phyloP scores from a whole-genome alignment of 352 stramenopile species.

The Phytophthora pistaciae region DNA sequence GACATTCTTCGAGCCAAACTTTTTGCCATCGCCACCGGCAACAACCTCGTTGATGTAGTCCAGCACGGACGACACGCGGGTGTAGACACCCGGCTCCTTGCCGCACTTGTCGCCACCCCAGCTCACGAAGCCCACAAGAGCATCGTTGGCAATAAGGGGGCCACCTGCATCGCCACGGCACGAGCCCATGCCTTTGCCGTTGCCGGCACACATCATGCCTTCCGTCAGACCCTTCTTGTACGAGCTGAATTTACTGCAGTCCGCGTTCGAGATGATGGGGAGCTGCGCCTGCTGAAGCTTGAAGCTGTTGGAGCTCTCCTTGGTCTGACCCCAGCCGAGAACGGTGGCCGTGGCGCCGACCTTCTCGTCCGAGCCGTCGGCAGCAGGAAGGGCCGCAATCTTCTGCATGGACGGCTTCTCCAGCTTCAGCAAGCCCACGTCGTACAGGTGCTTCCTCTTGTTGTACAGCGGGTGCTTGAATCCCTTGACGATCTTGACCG shows the following conservation, averaged over 20 bases:
- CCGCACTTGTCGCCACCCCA: conserved; percentile 59
- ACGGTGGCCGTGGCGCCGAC: conserved; percentile 56
- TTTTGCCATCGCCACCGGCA: conserved; percentile 28
- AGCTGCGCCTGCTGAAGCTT: conserved; percentile 63
- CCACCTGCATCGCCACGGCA: conserved; percentile 75
- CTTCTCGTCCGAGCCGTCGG: conserved; percentile 58
- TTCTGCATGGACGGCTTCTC: conserved; percentile 43
- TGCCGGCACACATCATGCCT: conserved; percentile 69
- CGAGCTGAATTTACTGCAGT: conserved; percentile 48
- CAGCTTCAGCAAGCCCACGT: conserved; percentile 67
- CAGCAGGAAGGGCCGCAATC: conserved; percentile 44
- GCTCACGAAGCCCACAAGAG: conserved; percentile 67
- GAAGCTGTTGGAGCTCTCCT: conserved; percentile 38
- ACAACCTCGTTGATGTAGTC: conserved; percentile 62
- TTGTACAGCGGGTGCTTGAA: conserved; percentile 39
- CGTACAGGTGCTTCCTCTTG: conserved; percentile 39
- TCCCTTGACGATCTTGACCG: conserved; percentile 32
- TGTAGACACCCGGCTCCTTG: conserved; percentile 60
- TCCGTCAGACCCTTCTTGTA: conserved; percentile 65
- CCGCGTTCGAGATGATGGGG: conserved; percentile 56
- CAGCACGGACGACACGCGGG: conserved; percentile 54
- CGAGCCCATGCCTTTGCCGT: conserved; percentile 53
- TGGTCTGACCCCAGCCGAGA: conserved; percentile 63
- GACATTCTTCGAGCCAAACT: conserved; percentile 5
- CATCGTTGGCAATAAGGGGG: conserved; percentile 55